phyloP scores from a whole-genome alignment of 805 yeast species.

The Ogataea ramenticola region DNA sequence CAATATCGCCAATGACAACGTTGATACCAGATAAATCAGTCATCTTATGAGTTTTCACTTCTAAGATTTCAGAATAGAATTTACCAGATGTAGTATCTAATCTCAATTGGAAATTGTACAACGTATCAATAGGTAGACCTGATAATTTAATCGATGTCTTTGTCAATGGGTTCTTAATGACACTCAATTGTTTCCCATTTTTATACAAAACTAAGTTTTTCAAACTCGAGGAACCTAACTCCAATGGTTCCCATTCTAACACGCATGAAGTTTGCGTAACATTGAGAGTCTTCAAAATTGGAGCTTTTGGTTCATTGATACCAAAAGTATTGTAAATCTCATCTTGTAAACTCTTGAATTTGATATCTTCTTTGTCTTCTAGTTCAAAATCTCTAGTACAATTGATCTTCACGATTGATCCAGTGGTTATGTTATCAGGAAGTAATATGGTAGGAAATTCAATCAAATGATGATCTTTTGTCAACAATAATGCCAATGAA shows the following conservation, averaged over 20 bases:
- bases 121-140: conserved; percentile 83
- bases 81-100: conserved; percentile 89
- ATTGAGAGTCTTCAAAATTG: conserved; percentile 62
- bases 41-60: conserved; percentile 87
- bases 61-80: conserved; percentile 57
- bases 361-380: conserved; percentile 51
- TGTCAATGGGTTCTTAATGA: conserved; percentile 74
- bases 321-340: conserved; percentile 72
- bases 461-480: conserved; percentile 84
- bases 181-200: conserved; percentile 65
- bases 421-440: conserved; percentile 87
- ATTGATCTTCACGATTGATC: conserved; percentile 79
- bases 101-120: conserved; percentile 70
- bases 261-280: conserved; percentile 94
- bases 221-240: conserved; percentile 75
- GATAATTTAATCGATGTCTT: conserved; percentile 81
- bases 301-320: conserved; percentile 59
- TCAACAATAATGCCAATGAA: conserved; percentile 81
- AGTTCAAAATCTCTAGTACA: conserved; percentile 71
- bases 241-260: conserved; percentile 85
- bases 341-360: conserved; percentile 63
- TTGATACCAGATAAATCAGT: conserved; percentile 91
- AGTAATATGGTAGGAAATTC: conserved; percentile 94
- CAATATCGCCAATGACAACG: conserved; percentile 79
- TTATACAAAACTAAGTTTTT: conserved; percentile 73